Evolutionary conservation across 306 rosid genomes (phyloP), one percentile per base, ranked within the genome.

Genomic region (Trifolium pratense): DNA sequence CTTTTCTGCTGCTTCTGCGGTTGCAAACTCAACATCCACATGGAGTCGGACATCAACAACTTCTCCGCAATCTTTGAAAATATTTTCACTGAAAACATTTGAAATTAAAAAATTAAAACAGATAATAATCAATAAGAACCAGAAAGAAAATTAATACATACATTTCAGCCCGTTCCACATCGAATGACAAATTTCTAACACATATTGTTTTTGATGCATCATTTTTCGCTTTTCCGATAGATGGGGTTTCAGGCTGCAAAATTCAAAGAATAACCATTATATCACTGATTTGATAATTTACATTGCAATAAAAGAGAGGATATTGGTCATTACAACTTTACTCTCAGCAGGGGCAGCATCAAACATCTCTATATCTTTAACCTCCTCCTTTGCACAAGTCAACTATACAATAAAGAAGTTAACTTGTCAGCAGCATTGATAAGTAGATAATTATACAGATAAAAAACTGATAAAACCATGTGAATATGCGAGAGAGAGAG

Each of bases 1-100:
- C 78, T 82, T 85, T 7, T 77, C 60, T 2, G 89, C 93, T 8
- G 68, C 89, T 84, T 86, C 91, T 48, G 66, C 73, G 0, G 89
- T 86, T 55, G 84, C 89, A 80, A 92, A 92, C 75, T 81, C 88
- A 0, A 25, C 25, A 66, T 84, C 83, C 3, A 48, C 31, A 8
- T 85, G 49, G 3, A 93, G 79, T 49, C 91, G 90, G 15, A 90
- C 78, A 34, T 86, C 90, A 78, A 85, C 83, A 64, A 91, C 69
- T 68, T 80, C 84, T 9, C 93, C 98, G 65, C 81, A 85, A 63
- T 80, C 80, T 74, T 87, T 79, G 71, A 93, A 93, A 82, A 87
- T 82, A 51, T 64, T 69, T 56, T 79, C 91, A 61, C 98, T 93
- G 79, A 65, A 58, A 15, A 71, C 46, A n/a, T 15, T 65, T 63